Conservation (phyloP, 768 basidiomycete genomes). For the Naganishia antarctica region DNA sequence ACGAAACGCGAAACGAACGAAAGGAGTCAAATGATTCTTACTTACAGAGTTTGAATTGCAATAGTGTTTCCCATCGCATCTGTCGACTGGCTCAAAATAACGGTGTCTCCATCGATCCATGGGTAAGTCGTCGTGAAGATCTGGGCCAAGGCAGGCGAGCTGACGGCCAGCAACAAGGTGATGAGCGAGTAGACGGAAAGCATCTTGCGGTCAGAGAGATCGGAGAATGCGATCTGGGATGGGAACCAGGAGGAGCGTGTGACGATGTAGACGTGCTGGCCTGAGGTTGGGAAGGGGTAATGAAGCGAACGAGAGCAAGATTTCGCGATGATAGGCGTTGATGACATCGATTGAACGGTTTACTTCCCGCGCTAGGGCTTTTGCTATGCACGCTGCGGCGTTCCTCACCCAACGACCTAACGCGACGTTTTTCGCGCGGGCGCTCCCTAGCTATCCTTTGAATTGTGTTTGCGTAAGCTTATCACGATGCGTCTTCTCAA, state of each 20-base stretch:
- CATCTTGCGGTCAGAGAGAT: not conserved
- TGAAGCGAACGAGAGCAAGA: too few species aligned
- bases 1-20: too few species aligned
- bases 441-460: too few species aligned
- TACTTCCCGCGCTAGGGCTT: conserved; percentile 1
- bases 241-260: not conserved
- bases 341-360: conserved; percentile 2
- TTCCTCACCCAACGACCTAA: not conserved
- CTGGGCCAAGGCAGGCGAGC: conserved; percentile 5
- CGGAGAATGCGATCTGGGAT: too few species aligned
- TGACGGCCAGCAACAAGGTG: not conserved
- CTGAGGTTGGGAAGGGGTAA: too few species aligned
- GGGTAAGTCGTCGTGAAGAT: conserved; percentile 3
- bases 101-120: conserved; percentile 26
- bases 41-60: conserved; percentile 26
- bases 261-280: too few species aligned
- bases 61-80: conserved; percentile 25
- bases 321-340: too few species aligned
- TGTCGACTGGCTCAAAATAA: conserved; percentile 25
- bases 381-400: not conserved
- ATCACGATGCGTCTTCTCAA: too few species aligned
- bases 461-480: too few species aligned
- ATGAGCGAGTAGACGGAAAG: conserved; percentile 9
- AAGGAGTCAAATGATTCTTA: not conserved
- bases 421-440: too few species aligned